Evolutionary conservation across 768 basidiomycete species (phyloP).

Genomic region (Mycena polygramma): DNA sequence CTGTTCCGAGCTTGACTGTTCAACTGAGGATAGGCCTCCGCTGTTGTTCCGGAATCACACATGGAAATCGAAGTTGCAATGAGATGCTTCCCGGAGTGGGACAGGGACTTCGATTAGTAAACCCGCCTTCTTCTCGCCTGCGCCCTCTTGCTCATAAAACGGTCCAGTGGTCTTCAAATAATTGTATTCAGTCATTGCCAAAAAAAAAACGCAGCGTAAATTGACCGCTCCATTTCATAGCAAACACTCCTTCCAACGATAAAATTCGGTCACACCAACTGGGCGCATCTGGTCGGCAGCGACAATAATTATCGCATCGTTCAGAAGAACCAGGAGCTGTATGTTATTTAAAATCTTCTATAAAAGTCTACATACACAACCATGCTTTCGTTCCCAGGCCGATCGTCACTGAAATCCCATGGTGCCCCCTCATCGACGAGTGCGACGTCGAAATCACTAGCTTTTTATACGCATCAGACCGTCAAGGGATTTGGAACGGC

Average conservation of each 20-base stretch:
- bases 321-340: conserved; percentile 6
- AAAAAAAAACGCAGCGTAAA: no score
- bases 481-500: conserved; percentile 39
- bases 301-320: conserved; percentile 19
- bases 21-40: conserved; percentile 12
- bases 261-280: conserved; percentile 33
- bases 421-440: conserved; percentile 29
- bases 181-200: conserved; percentile 12
- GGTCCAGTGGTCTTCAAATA: conserved; percentile 21
- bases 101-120: conserved; percentile 18
- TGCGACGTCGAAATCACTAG: conserved; percentile 20
- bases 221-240: conserved; percentile 7
- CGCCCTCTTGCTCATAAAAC: no score
- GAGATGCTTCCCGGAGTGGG: conserved; percentile 6
- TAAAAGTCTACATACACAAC: neutral
- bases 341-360: neutral
- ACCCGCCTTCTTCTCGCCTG: neutral
- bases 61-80: conserved; percentile 5
- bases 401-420: conserved; percentile 18
- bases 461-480: conserved; percentile 20
- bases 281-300: conserved; percentile 34
- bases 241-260: conserved; percentile 27
- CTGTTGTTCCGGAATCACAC: conserved; percentile 17
- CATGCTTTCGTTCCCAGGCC: neutral
- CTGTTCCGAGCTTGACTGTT: conserved; percentile 6